Percentiles rank a stretch among this genome's conserved stretches.
phyloP scores from a whole-genome alignment of 345 rosid species.

The Hibiscus syriacus region DNA sequence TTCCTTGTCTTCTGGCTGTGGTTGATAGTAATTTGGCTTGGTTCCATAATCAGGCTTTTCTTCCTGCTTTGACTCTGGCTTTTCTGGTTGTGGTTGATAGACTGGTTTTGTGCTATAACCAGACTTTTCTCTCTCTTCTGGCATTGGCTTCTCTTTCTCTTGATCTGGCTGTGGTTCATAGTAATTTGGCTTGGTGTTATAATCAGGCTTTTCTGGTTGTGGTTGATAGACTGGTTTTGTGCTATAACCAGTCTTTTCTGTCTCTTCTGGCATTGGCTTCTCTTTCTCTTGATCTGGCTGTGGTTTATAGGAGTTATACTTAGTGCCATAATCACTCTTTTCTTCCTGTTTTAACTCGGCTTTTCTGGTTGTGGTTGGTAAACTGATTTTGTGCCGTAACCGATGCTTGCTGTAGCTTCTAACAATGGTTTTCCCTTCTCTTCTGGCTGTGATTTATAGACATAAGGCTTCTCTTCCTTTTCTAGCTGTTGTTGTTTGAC shows the following conservation, averaged over 20 bases:
- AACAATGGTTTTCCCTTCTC: not conserved
- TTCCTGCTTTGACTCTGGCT: not conserved
- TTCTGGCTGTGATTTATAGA: not conserved
- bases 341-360: too few relatives aligned
- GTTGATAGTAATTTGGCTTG: too few relatives aligned
- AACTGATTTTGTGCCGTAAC: too few relatives aligned
- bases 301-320: not conserved
- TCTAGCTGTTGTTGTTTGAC: too few relatives aligned
- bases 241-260: not conserved
- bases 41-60: not conserved
- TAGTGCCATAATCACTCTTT: not conserved
- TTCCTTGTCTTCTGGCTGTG: not conserved
- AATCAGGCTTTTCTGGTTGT: too few relatives aligned
- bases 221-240: too few relatives aligned
- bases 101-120: not conserved
- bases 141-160: constrained; percentile 12
- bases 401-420: too few relatives aligned
- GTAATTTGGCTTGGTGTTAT: not conserved
- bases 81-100: constrained; percentile 14
- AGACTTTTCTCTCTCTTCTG: too few relatives aligned
- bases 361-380: too few relatives aligned
- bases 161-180: not conserved
- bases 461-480: not conserved
- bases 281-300: constrained; percentile 4
- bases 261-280: not conserved